Evolutionary conservation across 805 yeast species (phyloP).

Genomic region (Pichia rugopelliculosa): DNA sequence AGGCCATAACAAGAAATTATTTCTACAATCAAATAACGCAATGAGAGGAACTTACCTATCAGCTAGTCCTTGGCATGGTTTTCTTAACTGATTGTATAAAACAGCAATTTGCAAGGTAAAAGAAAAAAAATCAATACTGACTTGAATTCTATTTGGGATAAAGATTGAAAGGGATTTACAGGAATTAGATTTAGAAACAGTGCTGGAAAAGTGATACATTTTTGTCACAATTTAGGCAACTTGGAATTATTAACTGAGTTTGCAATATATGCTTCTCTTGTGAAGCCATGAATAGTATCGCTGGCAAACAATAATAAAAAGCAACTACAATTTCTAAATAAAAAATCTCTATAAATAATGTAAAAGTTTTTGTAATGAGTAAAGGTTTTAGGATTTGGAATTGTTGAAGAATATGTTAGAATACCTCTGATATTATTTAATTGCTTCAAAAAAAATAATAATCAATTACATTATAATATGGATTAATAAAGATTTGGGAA

Average conservation of each 20-base stretch:
- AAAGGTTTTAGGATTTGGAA: background rate
- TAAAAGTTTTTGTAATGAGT: background rate
- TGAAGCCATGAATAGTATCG: slow-evolving; percentile 29
- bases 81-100: slow-evolving; percentile 6
- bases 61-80: no score
- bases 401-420: background rate
- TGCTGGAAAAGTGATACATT: slow-evolving; percentile 34
- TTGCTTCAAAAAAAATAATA: background rate
- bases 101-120: slow-evolving; percentile 9
- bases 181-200: slow-evolving; percentile 15
- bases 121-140: slow-evolving; percentile 4
- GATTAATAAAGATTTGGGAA: background rate
- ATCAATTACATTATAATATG: background rate
- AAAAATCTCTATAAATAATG: slow-evolving; percentile 19
- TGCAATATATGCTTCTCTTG: slow-evolving; percentile 23
- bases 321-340: slow-evolving; percentile 30
- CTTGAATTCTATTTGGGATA: slow-evolving; percentile 9
- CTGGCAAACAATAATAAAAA: slow-evolving; percentile 34
- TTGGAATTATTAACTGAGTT: slow-evolving; percentile 16
- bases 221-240: slow-evolving; percentile 20
- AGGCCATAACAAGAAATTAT: slow-evolving; percentile 33
- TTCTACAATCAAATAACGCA: slow-evolving; percentile 37
- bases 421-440: no score
- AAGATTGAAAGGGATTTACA: slow-evolving; percentile 10
- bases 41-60: slow-evolving; percentile 31